phyloP scores from a whole-genome alignment of 2,329 filamentous ascomycete genomes.

The Epichloe gansuensis region DNA sequence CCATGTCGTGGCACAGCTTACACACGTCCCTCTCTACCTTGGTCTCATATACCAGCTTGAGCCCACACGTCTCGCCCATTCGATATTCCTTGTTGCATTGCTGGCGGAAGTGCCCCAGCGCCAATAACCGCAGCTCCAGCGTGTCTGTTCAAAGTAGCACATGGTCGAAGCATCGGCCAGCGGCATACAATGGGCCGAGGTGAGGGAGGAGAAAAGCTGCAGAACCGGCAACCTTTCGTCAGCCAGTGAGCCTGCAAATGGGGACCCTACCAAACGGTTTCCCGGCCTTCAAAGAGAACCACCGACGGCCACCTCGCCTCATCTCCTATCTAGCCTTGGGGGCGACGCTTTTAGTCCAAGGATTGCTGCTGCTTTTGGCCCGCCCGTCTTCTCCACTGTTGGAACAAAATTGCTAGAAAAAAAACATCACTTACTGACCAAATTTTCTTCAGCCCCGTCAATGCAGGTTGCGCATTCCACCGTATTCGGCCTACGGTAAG shows the following conservation, averaged over 20 bases:
- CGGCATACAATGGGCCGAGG: slow-evolving; percentile 6
- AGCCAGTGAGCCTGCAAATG: slow-evolving; percentile 10
- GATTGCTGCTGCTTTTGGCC: not conserved
- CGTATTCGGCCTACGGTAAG: not conserved
- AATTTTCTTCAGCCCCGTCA: not conserved
- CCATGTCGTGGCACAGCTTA: slow-evolving; percentile 78
- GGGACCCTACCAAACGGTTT: not conserved
- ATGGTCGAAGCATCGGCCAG: slow-evolving; percentile 37
- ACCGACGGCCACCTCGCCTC: not conserved
- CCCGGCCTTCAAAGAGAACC: not conserved
- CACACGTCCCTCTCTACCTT: slow-evolving; percentile 53
- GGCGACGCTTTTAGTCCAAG: not conserved
- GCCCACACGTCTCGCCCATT: slow-evolving; percentile 89
- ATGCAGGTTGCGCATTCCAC: not conserved
- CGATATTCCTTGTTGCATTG: slow-evolving; percentile 93
- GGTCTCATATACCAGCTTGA: slow-evolving; percentile 77
- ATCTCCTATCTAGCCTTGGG: not conserved
- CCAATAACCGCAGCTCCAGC: slow-evolving; percentile 80
- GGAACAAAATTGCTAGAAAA: not conserved
- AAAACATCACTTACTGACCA: not conserved
- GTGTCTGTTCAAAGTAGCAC: slow-evolving; percentile 93
- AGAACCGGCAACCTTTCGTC: slow-evolving; percentile 8
- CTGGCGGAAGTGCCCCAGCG: slow-evolving; percentile 86
- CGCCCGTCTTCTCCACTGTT: not conserved
- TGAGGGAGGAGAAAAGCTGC: slow-evolving; percentile 7